Base-by-base conservation (phyloP, 768 basidiomycete genomes). In the Amanita rimosa region DNA sequence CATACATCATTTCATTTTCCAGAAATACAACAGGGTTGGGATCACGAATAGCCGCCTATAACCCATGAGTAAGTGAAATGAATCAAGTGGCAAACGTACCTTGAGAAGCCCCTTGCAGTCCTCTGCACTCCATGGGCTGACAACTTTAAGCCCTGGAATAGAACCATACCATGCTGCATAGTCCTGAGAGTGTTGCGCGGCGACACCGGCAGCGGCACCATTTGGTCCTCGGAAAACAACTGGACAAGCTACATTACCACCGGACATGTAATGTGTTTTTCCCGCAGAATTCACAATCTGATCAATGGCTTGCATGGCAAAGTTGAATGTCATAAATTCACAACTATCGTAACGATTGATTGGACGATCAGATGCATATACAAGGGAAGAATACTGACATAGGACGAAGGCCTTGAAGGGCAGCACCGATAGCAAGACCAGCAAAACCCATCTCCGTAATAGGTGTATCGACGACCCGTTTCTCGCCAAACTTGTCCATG, bases 251-350 rank as follows among this genome's bases (percentile, higher is more conserved):
- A 97, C 94, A 60, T 93, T 97, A 55, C 96, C 96, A 51, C 96
- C 96, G 34, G 96, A 98, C 96, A 99, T 99, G 79, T 99, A 99
- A 70, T 97, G 94, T 3, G 96, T 99, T 75, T 98, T 99, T 52
- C 91, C 96, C 49, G 87, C 96, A n/a, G 96, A 98, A 78, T 99
- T 99, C 68, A 99, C 92, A 54, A 99, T 99, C 62, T 99, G 96
- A 71, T 99, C 96, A 65, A 99, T 98, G 51, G 96, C 94, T 70
- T 94, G 92, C 95, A 98, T 99, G 55, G 95, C 95, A 64, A 99
- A 98, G 76, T 99, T 98, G 76, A 95, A 98, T 13, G 95, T 98
- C 95, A 97, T 98, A 74, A 97, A 99, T 74, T 98, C 95, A 77
- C 94, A 97, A 60, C 89, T 92, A 52, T 27, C 21, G 29, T 24